Evolutionary conservation across 148 eudicot species (phyloP), one percentile per base, ranked within the genome.

Genomic region (Rhododendron henanense): DNA sequence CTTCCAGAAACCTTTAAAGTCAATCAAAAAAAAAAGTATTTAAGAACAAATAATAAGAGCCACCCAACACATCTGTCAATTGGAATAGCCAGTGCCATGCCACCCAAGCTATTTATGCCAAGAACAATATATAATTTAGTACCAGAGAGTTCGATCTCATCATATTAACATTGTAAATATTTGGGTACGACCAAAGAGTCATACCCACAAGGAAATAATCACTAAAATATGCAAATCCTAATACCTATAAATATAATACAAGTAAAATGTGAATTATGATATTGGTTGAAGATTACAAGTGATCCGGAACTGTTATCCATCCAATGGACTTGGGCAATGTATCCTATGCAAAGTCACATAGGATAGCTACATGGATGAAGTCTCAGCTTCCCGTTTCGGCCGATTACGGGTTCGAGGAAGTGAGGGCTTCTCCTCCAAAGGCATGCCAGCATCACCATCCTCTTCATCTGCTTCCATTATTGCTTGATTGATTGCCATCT

Each of bases 401-500:
- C 96, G 92, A 83, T 94, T 94, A 57, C 98, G 98, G 44, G 88
- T 84, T 48, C 92, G 92, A 47, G 89, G 86, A 79, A 87, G 90
- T 41, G 89, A 88, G 35, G 93, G 90, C 86, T 94, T 93, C 89
- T 92, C 90, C 77, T 88, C 91, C 47, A 76, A 45, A 11, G 91
- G 47, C 84, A 85, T 75, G 28, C n/a, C 84, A 81, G 84, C 81
- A n/a, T 75, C 90, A 48, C 82, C 91, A 2, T 86, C 92, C 35
- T 88, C 93, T 57, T 91, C 92, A 75, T 91, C 92, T 59, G 73
- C 95, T 88, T 92, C 93, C 88, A 92, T 84, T 87, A 93, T 83
- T 71, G 93, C 96, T 87, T 96, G 90, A 85, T 93, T 90, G 85
- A 92, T 83, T 19, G 93, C 94, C 87, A 95, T 87, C 98, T 95